Conservation (phyloP, 164 flowering plant species). For the Piper longum region DNA sequence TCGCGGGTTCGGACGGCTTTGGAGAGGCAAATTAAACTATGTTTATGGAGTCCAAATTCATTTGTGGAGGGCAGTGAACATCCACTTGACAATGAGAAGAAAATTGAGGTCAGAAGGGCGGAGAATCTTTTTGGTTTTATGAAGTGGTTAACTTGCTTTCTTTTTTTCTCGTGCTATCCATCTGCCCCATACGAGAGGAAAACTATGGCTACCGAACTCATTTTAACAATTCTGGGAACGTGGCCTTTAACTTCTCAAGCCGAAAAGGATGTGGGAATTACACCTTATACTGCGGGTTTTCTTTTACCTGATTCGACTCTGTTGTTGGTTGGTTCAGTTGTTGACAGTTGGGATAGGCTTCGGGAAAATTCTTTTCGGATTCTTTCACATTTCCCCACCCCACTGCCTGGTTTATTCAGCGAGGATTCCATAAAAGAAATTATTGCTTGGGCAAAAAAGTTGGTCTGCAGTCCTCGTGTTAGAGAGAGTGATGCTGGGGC, state of each 20-base stretch:
- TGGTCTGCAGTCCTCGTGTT: slow-evolving; percentile 92
- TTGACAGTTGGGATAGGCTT: slow-evolving; percentile 97
- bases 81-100: slow-evolving; percentile 14
- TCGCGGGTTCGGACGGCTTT: slow-evolving; percentile 81
- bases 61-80: slow-evolving; percentile 6
- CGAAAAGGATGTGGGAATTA: slow-evolving; percentile 16
- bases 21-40: slow-evolving; percentile 77
- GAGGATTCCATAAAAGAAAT: slow-evolving; percentile 40
- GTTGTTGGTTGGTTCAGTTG: slow-evolving; percentile 71
- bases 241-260: slow-evolving; percentile 45
- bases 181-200: slow-evolving; percentile 98
- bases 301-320: slow-evolving; percentile 59
- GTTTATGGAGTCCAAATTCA: slow-evolving; percentile 46
- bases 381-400: slow-evolving; percentile 72
- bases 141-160: slow-evolving; percentile 84
- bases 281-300: slow-evolving; percentile 58
- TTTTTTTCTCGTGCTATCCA: slow-evolving; percentile 93
- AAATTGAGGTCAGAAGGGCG: slow-evolving; percentile 24
- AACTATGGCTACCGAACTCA: slow-evolving; percentile 94
- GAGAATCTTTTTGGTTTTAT: slow-evolving; percentile 60
- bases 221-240: slow-evolving; percentile 58
- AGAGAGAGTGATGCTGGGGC: slow-evolving; percentile 99
- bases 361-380: slow-evolving; percentile 80
- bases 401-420: slow-evolving; percentile 77
- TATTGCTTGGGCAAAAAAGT: slow-evolving; percentile 62